Evolutionary conservation across 2,329 filamentous ascomycete genomes (phyloP).

Genomic region (Aspergillus fructus): DNA sequence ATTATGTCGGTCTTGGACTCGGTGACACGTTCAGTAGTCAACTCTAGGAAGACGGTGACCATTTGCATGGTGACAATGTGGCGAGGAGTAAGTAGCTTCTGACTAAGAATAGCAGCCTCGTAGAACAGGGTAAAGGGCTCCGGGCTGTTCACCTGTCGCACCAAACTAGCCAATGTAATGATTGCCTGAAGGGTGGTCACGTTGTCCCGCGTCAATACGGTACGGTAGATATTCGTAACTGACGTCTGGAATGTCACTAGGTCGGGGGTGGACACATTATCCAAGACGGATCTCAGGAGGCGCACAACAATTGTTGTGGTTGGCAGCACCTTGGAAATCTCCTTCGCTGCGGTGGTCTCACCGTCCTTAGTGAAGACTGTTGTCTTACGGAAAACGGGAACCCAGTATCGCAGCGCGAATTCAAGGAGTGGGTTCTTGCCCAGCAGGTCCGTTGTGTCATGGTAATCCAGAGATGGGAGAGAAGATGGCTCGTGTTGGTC

Average conservation of each 20-base stretch:
- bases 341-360: constrained; percentile 41
- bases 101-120: constrained; percentile 41
- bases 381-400: constrained; percentile 17
- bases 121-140: constrained; percentile 45
- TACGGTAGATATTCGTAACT: constrained; percentile 31
- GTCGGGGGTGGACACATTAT: constrained; percentile 33
- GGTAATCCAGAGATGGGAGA: constrained; percentile 25
- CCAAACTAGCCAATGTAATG: constrained; percentile 37
- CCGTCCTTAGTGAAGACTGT: constrained; percentile 31
- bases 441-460: constrained; percentile 26
- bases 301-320: constrained; percentile 44
- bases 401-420: constrained; percentile 50
- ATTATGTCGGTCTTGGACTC: constrained; percentile 33
- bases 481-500: constrained; percentile 33
- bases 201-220: constrained; percentile 37
- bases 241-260: constrained; percentile 28
- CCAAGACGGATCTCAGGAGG: constrained; percentile 51
- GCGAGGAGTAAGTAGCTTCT: constrained; percentile 39
- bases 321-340: constrained; percentile 51
- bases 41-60: constrained; percentile 46
- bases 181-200: constrained; percentile 49
- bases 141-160: constrained; percentile 33
- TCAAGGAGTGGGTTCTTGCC: constrained; percentile 45
- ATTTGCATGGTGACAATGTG: constrained; percentile 49
- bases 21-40: constrained; percentile 39